Evolutionary conservation across 176 grass and related monocot species (phyloP).

Genomic region (Musa acuminata): DNA sequence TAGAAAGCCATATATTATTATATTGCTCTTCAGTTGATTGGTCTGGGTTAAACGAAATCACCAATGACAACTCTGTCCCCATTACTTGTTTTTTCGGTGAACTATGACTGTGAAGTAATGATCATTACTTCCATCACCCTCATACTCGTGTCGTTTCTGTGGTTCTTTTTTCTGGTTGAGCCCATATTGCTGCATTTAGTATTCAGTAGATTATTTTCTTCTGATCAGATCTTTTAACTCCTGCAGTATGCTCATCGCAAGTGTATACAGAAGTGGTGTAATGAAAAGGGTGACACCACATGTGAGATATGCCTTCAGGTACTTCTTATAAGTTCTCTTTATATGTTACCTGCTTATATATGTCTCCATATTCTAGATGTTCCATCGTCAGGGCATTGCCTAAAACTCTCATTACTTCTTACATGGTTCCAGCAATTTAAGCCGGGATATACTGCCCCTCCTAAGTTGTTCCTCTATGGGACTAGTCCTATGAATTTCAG

Average conservation of each 20-base stretch:
- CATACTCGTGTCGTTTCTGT: neutral
- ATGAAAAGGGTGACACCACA: conserved; percentile 79
- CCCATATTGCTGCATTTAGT: neutral
- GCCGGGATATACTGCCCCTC: conserved; percentile 79
- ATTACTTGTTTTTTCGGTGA: neutral
- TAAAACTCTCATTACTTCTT: neutral
- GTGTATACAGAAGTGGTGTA: conserved; percentile 91
- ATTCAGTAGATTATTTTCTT: neutral
- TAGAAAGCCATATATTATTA: neutral
- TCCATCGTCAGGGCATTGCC: neutral
- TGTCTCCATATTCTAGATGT: no score
- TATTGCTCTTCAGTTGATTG: no score
- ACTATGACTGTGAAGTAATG: neutral
- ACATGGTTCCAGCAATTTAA: conserved; percentile 55
- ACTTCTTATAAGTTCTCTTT: neutral
- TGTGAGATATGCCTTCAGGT: conserved; percentile 99
- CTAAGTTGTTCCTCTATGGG: conserved; percentile 83
- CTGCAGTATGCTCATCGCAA: conserved; percentile 82
- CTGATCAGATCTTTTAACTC: neutral
- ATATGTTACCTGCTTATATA: neutral
- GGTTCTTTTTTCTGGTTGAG: neutral
- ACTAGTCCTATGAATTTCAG: conserved; percentile 97
- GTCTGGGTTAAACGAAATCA: no score
- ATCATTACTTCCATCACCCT: neutral
- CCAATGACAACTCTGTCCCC: no score